These are phyloP conservation scores for Asparagopsis taxiformis DNA, from an alignment of 31 red algal genomes.

Conservation along the genomic window DNA sequence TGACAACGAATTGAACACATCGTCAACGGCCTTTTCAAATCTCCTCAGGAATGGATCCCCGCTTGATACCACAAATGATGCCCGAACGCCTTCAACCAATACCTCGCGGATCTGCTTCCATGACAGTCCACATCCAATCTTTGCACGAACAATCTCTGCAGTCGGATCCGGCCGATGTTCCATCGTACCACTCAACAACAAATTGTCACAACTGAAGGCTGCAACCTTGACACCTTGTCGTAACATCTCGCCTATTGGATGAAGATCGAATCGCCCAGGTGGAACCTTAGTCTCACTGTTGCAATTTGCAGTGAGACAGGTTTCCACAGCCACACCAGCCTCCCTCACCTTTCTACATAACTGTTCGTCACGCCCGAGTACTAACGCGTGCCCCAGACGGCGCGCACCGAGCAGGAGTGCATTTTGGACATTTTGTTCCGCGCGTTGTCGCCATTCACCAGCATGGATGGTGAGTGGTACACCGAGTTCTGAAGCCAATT, in stretches of 20 bases:
- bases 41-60: neutral
- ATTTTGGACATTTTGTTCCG: neutral
- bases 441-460: neutral
- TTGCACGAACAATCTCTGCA: constrained; percentile 22
- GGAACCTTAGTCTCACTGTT: constrained; percentile 1
- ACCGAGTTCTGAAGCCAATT: neutral
- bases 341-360: constrained; percentile 1
- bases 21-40: neutral
- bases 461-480: constrained; percentile 25
- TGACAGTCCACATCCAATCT: neutral
- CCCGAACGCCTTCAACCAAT: neutral
- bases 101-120: constrained; percentile 1
- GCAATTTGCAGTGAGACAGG: constrained; percentile 18
- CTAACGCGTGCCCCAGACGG: constrained; percentile 12
- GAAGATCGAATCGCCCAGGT: constrained; percentile 8
- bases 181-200: constrained; percentile 18
- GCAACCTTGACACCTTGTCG: constrained; percentile 1
- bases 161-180: constrained; percentile 2
- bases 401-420: neutral
- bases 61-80: neutral
- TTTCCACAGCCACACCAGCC: constrained; percentile 8
- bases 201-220: constrained; percentile 23
- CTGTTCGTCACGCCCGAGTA: neutral
- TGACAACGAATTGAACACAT: neutral
- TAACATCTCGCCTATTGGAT: neutral